Base-by-base conservation (phyloP, 805 yeast species). In the Candida nitratophila region DNA sequence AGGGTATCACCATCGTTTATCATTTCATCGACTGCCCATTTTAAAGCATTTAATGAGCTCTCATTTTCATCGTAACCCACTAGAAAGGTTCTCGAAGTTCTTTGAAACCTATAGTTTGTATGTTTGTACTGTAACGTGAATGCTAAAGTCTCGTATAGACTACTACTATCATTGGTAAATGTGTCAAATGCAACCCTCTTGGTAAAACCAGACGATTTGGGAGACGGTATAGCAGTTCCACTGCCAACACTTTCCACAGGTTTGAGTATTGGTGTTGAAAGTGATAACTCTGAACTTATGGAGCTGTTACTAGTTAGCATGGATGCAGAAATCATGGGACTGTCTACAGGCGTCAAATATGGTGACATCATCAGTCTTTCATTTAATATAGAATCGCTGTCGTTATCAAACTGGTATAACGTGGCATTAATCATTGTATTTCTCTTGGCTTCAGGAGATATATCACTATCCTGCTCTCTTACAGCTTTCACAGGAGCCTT, bases 1-100 rank as follows among this genome's bases (percentile, higher is more conserved):
- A 74, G 50, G 19, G 70, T 73, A 48, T 73, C 78, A 19, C 73
- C 71, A 44, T 73, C 74, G 21, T 57, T 62, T 16, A 67, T 56
- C 44, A 73, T 56, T 45, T 72, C 69, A 34, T 67, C 70, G 4
- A 74, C 48, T 2, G 72, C 59, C 77, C 77, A 73, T 39, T 60
- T 65, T 22, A 73, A 49, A 5, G 76, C 76, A 12, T 56, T 54
- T n/a, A 65, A 60, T 15, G 76, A 68, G 44, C 67, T 64, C 31
- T 61, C 65, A 46, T 66, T 64, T 19, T 66, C 63, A 52, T 72
- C 74, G 40, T 64, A 66, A 4, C 74, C 76, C 39, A 70, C 64
- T 39, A 74, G 50, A 31, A 73, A 59, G 10, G 77, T 70, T 30
- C 77, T 59, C 2, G 71, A 64, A 27, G 63, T 58, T 14, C 71